Conservation (phyloP, 2,329 filamentous ascomycete species). For the Claviceps sp. region DNA sequence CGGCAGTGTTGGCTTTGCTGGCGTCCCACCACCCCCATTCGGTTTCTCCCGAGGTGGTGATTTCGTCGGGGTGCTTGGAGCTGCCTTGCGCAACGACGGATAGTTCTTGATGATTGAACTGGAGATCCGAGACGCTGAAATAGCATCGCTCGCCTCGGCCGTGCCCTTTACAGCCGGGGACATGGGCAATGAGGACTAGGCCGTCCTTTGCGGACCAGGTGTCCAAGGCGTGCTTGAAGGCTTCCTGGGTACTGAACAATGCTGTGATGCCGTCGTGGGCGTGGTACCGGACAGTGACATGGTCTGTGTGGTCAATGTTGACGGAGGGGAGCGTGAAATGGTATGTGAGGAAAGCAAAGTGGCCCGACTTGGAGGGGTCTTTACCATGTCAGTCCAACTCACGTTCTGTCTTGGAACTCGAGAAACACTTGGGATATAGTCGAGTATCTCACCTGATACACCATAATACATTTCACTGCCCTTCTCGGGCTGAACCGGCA, state of each 20-base stretch:
- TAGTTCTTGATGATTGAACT: conserved; percentile 6
- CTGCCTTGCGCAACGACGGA: conserved; percentile 10
- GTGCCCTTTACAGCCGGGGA: conserved; percentile 14
- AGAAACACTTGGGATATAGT: too few species aligned
- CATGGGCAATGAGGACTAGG: conserved; percentile 15
- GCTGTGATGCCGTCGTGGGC: conserved; percentile 2
- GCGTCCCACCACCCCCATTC: conserved; percentile 15
- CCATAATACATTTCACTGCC: conserved; percentile 15
- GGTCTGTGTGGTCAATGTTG: conserved; percentile 16
- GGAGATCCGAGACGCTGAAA: conserved; percentile 13
- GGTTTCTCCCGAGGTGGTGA: conserved; percentile 11
- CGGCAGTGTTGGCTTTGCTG: background rate
- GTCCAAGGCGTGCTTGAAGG: conserved; percentile 11
- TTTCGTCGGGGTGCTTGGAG: conserved; percentile 10
- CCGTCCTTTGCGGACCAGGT: conserved; percentile 11
- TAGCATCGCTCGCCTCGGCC: conserved; percentile 16
- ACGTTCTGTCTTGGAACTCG: too few species aligned
- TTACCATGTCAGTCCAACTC: background rate
- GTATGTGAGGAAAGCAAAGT: conserved; percentile 16
- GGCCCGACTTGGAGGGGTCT: conserved; percentile 12
- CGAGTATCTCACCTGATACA: conserved; percentile 4
- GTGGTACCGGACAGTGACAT: conserved; percentile 8
- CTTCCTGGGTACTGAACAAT: conserved; percentile 10
- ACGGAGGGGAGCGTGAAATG: conserved; percentile 16
- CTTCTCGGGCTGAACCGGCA: conserved; percentile 11